Conservation (phyloP, 495 filamentous ascomycete species). For the Penicillium egyptiacum region DNA sequence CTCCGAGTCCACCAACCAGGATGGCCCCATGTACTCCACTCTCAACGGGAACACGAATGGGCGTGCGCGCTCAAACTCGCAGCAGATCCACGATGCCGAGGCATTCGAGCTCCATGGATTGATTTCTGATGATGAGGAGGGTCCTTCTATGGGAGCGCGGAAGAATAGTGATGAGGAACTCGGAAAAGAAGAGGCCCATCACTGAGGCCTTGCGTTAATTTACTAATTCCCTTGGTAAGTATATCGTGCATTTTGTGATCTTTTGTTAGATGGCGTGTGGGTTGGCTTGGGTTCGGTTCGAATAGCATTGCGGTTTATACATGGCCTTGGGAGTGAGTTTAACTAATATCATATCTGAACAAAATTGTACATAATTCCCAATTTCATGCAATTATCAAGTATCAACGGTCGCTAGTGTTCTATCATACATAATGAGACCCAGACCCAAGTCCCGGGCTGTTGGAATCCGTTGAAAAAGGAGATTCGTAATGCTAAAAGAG, state of each 20-base stretch:
- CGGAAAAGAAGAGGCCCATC: constrained; percentile 26
- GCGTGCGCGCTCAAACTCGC: constrained; percentile 47
- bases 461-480: neutral
- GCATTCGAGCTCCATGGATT: constrained; percentile 90
- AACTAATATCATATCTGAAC: constrained; percentile 1
- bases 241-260: constrained; percentile 4
- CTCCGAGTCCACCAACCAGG: constrained; percentile 33
- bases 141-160: constrained; percentile 28
- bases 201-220: neutral
- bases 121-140: constrained; percentile 73
- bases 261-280: constrained; percentile 9
- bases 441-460: neutral
- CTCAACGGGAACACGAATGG: constrained; percentile 52
- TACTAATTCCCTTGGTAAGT: neutral
- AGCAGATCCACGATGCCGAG: constrained; percentile 69
- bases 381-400: neutral
- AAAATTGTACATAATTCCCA: neutral
- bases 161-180: constrained; percentile 43
- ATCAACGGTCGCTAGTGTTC: neutral
- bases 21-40: constrained; percentile 22
- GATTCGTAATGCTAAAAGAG: constrained; percentile 10
- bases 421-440: constrained; percentile 4
- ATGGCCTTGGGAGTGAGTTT: neutral
- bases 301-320: neutral
- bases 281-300: neutral